A percentile compares a stretch with the other conserved stretches of the same genome.
phyloP scores from a whole-genome alignment of 2,329 filamentous ascomycete species.

The Rutstroemia sp. region DNA sequence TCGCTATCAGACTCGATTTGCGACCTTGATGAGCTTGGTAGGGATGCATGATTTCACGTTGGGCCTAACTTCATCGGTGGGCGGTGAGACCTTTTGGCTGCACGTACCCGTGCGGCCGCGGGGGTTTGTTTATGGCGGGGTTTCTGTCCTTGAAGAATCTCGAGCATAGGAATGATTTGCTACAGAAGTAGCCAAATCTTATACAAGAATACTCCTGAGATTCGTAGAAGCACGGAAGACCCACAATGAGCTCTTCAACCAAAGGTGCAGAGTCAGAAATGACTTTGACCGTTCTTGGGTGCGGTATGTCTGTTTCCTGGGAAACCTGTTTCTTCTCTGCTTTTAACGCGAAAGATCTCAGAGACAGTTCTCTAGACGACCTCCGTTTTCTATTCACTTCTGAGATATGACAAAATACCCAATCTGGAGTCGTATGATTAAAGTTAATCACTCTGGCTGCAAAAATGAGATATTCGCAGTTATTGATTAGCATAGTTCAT shows the following conservation, averaged over 20 bases:
- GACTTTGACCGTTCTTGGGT: constrained; percentile 75
- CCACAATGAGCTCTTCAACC: not conserved
- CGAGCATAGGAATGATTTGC: too few relatives aligned
- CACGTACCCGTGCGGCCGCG: not conserved
- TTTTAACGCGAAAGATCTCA: not conserved
- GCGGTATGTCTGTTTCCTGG: constrained; percentile 48
- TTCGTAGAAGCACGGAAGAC: not conserved
- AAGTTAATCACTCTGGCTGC: too few relatives aligned
- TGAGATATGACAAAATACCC: too few relatives aligned
- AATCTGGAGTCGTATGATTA: too few relatives aligned
- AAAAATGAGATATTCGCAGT: too few relatives aligned
- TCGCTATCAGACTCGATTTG: not conserved
- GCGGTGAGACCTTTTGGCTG: not conserved
- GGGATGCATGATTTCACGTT: not conserved
- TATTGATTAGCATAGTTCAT: too few relatives aligned
- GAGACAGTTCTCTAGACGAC: not conserved
- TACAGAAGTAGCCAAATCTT: not conserved
- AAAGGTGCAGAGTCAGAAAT: constrained; percentile 35
- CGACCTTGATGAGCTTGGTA: not conserved
- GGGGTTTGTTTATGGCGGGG: not conserved
- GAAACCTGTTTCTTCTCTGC: not conserved
- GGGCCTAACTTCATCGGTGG: not conserved
- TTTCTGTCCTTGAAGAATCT: not conserved
- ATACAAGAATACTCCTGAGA: not conserved
- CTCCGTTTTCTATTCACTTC: too few relatives aligned